A percentile compares a stretch with the other conserved stretches of the same genome.
Evolutionary conservation across 805 yeast genomes (phyloP).

Genomic region (Candida wancherniae): DNA sequence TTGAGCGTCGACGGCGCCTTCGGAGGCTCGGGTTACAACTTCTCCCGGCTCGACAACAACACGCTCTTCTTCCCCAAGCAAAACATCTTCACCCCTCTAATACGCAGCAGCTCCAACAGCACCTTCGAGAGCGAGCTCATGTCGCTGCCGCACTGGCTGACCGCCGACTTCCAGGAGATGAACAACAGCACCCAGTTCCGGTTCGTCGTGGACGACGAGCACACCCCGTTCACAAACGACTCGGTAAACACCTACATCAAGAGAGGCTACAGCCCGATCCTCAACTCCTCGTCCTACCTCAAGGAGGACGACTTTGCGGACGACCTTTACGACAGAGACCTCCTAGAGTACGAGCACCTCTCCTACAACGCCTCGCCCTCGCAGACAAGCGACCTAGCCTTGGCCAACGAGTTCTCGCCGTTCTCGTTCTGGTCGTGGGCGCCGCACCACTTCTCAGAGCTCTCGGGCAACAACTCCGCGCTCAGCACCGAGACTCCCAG

Average conservation of each 20-base stretch:
- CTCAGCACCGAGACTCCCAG: conserved; percentile 3
- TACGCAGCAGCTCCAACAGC: conserved; percentile 4
- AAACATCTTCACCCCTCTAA: conserved; percentile 7
- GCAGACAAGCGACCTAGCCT: conserved; percentile 24
- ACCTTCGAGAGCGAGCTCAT: not conserved
- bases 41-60: conserved; percentile 19
- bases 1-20: conserved; percentile 19
- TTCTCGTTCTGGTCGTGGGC: conserved; percentile 73
- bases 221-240: conserved; percentile 32
- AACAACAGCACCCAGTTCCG: conserved; percentile 22
- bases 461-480: conserved; percentile 5
- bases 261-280: conserved; percentile 66
- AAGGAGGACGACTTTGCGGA: not conserved
- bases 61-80: conserved; percentile 14
- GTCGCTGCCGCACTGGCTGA: conserved; percentile 1
- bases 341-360: conserved; percentile 1
- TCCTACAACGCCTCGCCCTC: conserved; percentile 17
- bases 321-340: conserved; percentile 1
- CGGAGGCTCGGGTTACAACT: conserved; percentile 18
- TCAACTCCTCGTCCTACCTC: conserved; percentile 35
- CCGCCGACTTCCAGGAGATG: conserved; percentile 2
- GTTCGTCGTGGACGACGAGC: conserved; percentile 30
- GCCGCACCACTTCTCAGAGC: conserved; percentile 43
- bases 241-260: conserved; percentile 36
- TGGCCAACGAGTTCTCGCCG: conserved; percentile 26